Percentiles rank a stretch among this genome's conserved stretches.
Evolutionary conservation across 257 asterid species (phyloP).

Genomic region (Penstemon davidsonii): DNA sequence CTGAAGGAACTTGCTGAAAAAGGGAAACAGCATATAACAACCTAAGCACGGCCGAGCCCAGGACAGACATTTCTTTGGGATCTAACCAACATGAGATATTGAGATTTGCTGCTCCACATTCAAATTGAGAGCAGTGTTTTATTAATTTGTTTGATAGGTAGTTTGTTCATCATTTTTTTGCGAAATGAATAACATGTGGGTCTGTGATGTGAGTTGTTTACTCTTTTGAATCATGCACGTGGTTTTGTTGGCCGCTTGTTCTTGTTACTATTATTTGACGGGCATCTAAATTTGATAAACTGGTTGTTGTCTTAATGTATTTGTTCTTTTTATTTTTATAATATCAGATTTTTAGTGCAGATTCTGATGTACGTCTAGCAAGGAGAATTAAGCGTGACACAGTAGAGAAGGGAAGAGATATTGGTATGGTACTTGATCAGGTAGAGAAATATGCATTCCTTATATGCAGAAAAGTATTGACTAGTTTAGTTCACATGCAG

Average conservation of each 20-base stretch:
- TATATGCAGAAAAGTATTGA: not conserved
- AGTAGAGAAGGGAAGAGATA: conserved; percentile 88
- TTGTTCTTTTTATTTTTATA: conserved; percentile 35
- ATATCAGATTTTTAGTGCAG: conserved; percentile 58
- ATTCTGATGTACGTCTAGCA: conserved; percentile 98
- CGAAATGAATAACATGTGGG: conserved; percentile 8
- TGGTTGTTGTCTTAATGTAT: conserved; percentile 23
- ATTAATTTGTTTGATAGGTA: not conserved
- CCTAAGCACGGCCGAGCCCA: conserved; percentile 13
- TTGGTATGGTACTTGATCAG: conserved; percentile 90
- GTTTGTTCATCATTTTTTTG: conserved; percentile 18
- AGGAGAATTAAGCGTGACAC: conserved; percentile 98
- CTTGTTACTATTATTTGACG: conserved; percentile 16
- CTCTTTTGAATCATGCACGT: not conserved
- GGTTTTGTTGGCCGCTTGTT: conserved; percentile 8
- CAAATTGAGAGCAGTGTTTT: not conserved
- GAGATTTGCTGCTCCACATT: not conserved
- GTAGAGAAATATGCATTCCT: conserved; percentile 35
- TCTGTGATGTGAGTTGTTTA: not conserved
- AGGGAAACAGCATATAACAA: conserved; percentile 4
- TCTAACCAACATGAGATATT: not conserved
- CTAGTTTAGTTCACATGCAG: not conserved
- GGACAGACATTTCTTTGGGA: conserved; percentile 5
- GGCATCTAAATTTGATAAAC: conserved; percentile 6
- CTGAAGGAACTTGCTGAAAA: conserved; percentile 22